Evolutionary conservation across 2,329 filamentous ascomycete genomes (phyloP), one percentile per base, ranked within the genome.

Genomic region (Botrytis sinoallii): DNA sequence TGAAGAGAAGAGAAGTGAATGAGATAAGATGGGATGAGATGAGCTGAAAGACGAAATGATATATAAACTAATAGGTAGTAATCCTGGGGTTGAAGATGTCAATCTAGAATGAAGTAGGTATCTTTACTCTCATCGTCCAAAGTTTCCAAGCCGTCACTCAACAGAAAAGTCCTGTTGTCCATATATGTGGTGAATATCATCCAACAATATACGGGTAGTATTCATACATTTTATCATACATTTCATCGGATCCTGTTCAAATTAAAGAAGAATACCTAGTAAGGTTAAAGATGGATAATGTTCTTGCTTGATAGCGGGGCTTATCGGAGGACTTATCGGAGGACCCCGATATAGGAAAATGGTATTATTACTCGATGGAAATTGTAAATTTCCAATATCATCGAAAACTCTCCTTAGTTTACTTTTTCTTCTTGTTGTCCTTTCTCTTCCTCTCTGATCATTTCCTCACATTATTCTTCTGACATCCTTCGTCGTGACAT

Each of bases 321-420:
- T 66, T 67, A 72, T 67, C 52, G 32, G 52, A 18, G 25, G 29
- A 35, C 25, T 72, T 75, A 75, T 73, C 77, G 77, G 77, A 75
- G 65, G 40, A 72, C 65, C 42, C 74, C 75, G 73, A 76, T 57
- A 65, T 68, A n/a, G 61, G 22, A n/a, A 61, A 60, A 38, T 44
- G 32, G 35, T 35, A 67, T 72, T 48, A 76, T 78, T 78, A 78
- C 77, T 79, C 77, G 76, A 79, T 79, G 68, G 71, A 72, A 78
- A 78, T 73, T 75, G 63, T 74, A 66, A 74, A 64, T 55, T 16
- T 59, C 25, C 61, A 64, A 60, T 14, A 57, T 64, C 44, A 42
- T 29, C 10, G 14, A 48, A 59, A 68, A 42, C 35, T 68, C 14
- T 38, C 32, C 38, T 46, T 42, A 40, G 1, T 66, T 44, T 14